phyloP scores from a whole-genome alignment of 148 eudicot genomes.

The Simmondsia chinensis region DNA sequence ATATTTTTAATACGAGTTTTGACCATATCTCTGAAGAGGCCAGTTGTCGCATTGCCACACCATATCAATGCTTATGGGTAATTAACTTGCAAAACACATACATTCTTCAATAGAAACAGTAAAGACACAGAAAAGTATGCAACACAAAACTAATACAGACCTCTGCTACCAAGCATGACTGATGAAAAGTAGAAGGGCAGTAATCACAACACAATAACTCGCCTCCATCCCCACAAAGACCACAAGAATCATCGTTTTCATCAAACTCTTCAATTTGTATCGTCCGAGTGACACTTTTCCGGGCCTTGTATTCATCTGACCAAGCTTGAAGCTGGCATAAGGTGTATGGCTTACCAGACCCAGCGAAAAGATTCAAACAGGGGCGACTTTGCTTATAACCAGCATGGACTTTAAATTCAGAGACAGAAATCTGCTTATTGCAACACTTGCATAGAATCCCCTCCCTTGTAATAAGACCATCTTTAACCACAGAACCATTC shows the following conservation, averaged over 20 bases:
- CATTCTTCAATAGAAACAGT: too few relatives aligned
- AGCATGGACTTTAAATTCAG: constrained; percentile 69
- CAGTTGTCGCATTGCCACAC: too few relatives aligned
- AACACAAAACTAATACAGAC: too few relatives aligned
- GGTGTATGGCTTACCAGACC: constrained; percentile 72
- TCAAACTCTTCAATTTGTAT: constrained; percentile 50
- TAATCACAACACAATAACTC: constrained; percentile 91
- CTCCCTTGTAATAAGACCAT: constrained; percentile 57
- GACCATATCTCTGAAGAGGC: too few relatives aligned
- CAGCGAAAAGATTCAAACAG: constrained; percentile 74
- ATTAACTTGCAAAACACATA: too few relatives aligned
- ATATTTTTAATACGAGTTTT: too few relatives aligned
- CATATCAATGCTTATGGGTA: too few relatives aligned
- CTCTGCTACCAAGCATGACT: constrained; percentile 74
- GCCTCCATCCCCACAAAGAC: constrained; percentile 95
- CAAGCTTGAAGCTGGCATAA: constrained; percentile 92
- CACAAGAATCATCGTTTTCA: constrained; percentile 92
- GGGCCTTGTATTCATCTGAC: constrained; percentile 85
- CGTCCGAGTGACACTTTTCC: constrained; percentile 39
- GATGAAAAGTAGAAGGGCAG: constrained; percentile 96
- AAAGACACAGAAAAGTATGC: too few relatives aligned
- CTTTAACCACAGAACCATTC: constrained; percentile 61
- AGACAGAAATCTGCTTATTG: constrained; percentile 45
- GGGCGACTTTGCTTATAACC: constrained; percentile 55
- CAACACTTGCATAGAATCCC: constrained; percentile 86